Percentiles rank a stretch among this genome's conserved stretches.
Conservation (phyloP, 2,329 filamentous ascomycete genomes). For the Fusarium duplospermum region DNA sequence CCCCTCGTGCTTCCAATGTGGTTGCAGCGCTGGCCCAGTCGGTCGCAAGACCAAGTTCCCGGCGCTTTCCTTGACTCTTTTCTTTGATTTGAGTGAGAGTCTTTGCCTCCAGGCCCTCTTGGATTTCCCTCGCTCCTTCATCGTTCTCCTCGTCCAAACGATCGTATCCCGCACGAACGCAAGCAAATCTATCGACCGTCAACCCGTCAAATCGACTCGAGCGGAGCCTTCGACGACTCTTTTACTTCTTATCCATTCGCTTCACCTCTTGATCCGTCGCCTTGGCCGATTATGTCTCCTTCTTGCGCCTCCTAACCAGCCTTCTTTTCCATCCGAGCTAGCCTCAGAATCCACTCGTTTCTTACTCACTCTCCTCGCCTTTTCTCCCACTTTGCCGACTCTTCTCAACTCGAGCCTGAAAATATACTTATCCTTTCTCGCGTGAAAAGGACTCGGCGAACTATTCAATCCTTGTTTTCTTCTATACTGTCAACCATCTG, state of each 20-base stretch:
- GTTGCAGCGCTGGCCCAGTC: slow-evolving; percentile 35
- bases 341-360: slow-evolving; percentile 61
- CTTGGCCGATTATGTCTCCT: slow-evolving; percentile 52
- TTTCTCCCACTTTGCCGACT: slow-evolving; percentile 28
- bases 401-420: slow-evolving; percentile 17
- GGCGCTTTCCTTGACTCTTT: slow-evolving; percentile 26
- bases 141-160: slow-evolving; percentile 38
- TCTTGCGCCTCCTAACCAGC: slow-evolving; percentile 46
- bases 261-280: slow-evolving; percentile 38
- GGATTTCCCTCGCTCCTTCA: slow-evolving; percentile 43
- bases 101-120: slow-evolving; percentile 32
- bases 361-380: slow-evolving; percentile 34
- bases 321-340: slow-evolving; percentile 55
- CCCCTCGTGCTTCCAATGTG: slow-evolving; percentile 36
- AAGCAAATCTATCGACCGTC: slow-evolving; percentile 33
- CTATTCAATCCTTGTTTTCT: slow-evolving; percentile 7
- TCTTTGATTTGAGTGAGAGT: slow-evolving; percentile 1
- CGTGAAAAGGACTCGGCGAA: slow-evolving; percentile 10
- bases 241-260: slow-evolving; percentile 30
- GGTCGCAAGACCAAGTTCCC: slow-evolving; percentile 22
- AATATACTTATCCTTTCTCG: slow-evolving; percentile 1
- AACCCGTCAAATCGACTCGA: slow-evolving; percentile 29
- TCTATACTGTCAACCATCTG: slow-evolving; percentile 5
- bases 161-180: slow-evolving; percentile 31
- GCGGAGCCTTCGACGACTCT: slow-evolving; percentile 28